Evolutionary conservation across 1,284 basidiomycete species (phyloP), one percentile per base, ranked within the genome.

Genomic region (Chalciporus sp.): DNA sequence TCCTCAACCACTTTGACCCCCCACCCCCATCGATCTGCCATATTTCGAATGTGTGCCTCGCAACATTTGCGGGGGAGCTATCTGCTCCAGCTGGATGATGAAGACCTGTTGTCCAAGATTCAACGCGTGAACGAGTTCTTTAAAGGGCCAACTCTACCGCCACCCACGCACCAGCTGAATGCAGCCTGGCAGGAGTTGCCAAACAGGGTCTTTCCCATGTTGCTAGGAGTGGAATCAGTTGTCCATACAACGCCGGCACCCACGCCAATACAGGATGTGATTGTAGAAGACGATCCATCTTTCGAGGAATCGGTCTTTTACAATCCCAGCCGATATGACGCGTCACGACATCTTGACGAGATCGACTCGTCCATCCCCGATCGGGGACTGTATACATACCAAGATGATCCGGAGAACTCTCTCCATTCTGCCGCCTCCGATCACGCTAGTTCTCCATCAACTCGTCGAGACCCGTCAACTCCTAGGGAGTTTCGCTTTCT

Each of bases 181-280:
- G 57, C 52, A 20, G 58, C 58, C 10, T 69, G 67, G 67, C 40
- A 48, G 6, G 47, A 57, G 28, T 12, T 70, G 33, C 67, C 67
- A 17, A 69, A 69, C 19, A 12, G 49, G 10, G 39, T 40, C 44
- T 20, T 60, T 19, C 39, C 64, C 6, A 46, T 49, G 51, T 53
- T 50, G 2, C 42, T 51, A 46, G 52, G 54, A 42, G 39, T 51
- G 2, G 43, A 26, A 7, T 3, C 31, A n/a, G 10, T 42, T 14
- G 51, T 47, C 31, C 53, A 44, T 41, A 50, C 27, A 20, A 54
- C 53, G 10, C 63, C 68, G 37, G 65, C 63, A 9, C 53, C 61
- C 12, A 69, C 60, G 12, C 64, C 65, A 41, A 52, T 50, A 1
- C 39, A n/a, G 27, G 3, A 33, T 5, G 17, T 31, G 10, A 55